Evolutionary conservation across 495 filamentous ascomycete genomes (phyloP).

Genomic region (Xylona heveae): DNA sequence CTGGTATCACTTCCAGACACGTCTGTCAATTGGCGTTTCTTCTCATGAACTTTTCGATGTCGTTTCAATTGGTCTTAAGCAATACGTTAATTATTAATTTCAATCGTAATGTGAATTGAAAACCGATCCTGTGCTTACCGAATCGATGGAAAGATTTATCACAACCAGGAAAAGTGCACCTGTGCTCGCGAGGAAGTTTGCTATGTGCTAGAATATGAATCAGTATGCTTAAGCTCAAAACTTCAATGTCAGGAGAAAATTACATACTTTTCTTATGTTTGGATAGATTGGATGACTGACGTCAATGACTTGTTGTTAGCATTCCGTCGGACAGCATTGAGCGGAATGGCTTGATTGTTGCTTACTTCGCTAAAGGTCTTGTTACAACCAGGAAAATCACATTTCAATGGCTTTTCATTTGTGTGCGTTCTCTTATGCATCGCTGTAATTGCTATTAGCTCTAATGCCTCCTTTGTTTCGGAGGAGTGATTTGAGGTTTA

Average conservation of each 20-base stretch:
- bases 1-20: too few relatives aligned
- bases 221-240: not conserved
- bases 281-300: conserved; percentile 6
- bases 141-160: conserved; percentile 5
- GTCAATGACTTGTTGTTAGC: not conserved
- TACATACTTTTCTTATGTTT: conserved; percentile 7
- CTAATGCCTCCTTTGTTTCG: too few relatives aligned
- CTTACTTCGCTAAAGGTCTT: conserved; percentile 7
- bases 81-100: not conserved
- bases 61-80: conserved; percentile 1
- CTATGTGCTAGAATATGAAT: conserved; percentile 2
- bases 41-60: conserved; percentile 1
- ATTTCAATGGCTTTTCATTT: conserved; percentile 24
- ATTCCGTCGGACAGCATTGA: not conserved
- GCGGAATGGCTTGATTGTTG: not conserved
- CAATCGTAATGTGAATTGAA: not conserved
- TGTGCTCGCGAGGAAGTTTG: conserved; percentile 1
- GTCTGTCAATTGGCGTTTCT: too few relatives aligned
- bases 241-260: not conserved
- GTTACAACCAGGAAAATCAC: conserved; percentile 5
- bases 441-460: conserved; percentile 4
- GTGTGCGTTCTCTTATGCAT: conserved; percentile 35
- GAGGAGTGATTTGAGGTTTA: too few relatives aligned
- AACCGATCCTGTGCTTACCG: conserved; percentile 1
- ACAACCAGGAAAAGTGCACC: conserved; percentile 4